phyloP scores from a whole-genome alignment of 176 grass and related monocot species.

The Rhynchospora breviuscula region DNA sequence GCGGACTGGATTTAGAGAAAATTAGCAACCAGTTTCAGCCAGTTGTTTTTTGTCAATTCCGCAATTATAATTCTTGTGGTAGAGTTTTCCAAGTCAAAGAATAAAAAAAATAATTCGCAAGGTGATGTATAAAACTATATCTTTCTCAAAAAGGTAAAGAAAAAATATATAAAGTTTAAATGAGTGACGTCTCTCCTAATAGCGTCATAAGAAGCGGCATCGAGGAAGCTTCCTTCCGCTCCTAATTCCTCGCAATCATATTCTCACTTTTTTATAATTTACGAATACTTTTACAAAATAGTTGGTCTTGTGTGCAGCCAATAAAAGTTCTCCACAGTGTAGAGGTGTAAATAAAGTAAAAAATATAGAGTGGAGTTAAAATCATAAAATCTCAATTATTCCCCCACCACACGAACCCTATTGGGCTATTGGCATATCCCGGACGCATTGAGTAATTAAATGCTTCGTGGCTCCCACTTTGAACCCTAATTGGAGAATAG shows the following conservation, averaged over 20 bases:
- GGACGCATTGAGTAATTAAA: not conserved
- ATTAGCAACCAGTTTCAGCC: too few species aligned
- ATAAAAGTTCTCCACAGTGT: not conserved
- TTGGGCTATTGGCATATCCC: constrained; percentile 5
- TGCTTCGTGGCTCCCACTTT: not conserved
- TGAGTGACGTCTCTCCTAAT: not conserved
- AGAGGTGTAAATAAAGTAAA: not conserved
- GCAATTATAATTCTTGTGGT: not conserved
- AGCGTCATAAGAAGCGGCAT: not conserved
- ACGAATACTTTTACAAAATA: not conserved
- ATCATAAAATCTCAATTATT: not conserved
- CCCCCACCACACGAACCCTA: not conserved
- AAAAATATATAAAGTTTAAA: not conserved
- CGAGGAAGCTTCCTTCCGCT: constrained; percentile 14
- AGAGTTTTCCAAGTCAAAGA: not conserved
- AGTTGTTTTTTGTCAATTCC: not conserved
- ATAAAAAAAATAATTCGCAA: not conserved
- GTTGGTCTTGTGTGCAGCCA: not conserved
- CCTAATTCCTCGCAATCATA: not conserved
- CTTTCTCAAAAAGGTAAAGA: not conserved
- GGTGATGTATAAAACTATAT: not conserved
- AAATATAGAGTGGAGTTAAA: not conserved
- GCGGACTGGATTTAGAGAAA: too few species aligned
- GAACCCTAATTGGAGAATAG: not conserved
- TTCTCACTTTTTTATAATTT: not conserved